These are phyloP conservation scores for Botrytis sinoallii DNA, from an alignment of 2,329 filamentous ascomycete species.

Conservation along the genomic window DNA sequence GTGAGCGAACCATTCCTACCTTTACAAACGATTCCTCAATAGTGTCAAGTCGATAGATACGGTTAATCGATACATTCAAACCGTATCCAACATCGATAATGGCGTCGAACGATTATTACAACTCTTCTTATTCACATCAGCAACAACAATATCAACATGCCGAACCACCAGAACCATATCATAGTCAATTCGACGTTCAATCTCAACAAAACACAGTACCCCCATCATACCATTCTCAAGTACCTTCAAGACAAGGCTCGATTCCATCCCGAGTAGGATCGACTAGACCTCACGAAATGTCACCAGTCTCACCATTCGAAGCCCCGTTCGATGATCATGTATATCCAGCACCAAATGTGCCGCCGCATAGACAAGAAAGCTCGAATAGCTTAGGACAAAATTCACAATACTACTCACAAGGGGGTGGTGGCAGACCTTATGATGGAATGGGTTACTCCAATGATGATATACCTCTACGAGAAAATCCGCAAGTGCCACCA, in stretches of 20 bases:
- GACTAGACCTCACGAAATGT: conserved; percentile 17
- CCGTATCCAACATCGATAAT: conserved; percentile 22
- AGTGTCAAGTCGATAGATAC: background rate
- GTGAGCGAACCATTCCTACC: background rate
- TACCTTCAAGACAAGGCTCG: conserved; percentile 25
- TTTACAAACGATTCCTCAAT: background rate
- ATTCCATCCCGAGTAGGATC: conserved; percentile 22
- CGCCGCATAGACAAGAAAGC: conserved; percentile 32
- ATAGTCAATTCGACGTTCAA: conserved; percentile 24
- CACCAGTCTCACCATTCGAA: conserved; percentile 55
- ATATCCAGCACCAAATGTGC: conserved; percentile 48
- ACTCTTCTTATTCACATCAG: conserved; percentile 28
- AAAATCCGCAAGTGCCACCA: conserved; percentile 43
- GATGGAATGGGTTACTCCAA: conserved; percentile 38
- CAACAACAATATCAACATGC: conserved; percentile 22
- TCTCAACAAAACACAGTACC: conserved; percentile 22
- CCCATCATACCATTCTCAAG: conserved; percentile 32
- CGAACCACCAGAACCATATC: conserved; percentile 23
- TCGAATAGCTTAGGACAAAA: conserved; percentile 48
- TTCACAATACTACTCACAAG: conserved; percentile 54
- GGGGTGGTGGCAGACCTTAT: conserved; percentile 41
- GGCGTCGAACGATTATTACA: conserved; percentile 36
- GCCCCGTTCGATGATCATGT: conserved; percentile 66
- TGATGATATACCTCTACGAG: conserved; percentile 58
- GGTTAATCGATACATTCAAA: background rate